These are phyloP conservation scores for Solanum hybrid DNA, from an alignment of 305 asterid genomes.

Conservation along the genomic window DNA sequence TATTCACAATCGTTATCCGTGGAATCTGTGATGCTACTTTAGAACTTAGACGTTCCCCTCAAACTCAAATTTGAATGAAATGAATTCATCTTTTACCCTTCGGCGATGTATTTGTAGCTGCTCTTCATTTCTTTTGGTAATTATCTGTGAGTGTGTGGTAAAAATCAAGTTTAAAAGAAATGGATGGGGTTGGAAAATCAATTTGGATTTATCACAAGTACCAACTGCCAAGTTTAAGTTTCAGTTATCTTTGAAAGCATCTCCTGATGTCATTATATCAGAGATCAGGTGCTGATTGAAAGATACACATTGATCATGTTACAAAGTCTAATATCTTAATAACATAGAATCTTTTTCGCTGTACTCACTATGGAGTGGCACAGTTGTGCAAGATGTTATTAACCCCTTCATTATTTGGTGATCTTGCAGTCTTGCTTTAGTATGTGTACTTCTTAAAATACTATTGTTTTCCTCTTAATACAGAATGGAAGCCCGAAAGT, in stretches of 20 bases:
- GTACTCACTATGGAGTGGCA: not conserved
- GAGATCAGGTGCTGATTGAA: not conserved
- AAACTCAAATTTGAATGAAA: not conserved
- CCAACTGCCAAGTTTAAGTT: not conserved
- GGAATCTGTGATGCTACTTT: not conserved
- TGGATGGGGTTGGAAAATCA: not conserved
- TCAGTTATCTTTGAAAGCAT: not conserved
- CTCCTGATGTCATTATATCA: not conserved
- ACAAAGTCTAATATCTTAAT: not conserved
- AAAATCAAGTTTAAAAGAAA: not conserved
- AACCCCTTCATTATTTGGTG: not conserved
- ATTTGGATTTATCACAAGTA: not conserved
- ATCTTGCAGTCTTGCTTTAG: not conserved
- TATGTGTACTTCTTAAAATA: not conserved
- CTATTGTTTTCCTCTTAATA: conserved; percentile 10
- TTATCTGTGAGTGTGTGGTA: not conserved
- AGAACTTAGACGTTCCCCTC: not conserved
- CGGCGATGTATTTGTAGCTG: not conserved
- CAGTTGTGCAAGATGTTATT: not conserved
- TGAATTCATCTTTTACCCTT: not conserved
- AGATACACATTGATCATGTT: not conserved
- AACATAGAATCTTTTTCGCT: not conserved
- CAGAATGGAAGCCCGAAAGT: conserved; percentile 76
- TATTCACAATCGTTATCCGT: not conserved
- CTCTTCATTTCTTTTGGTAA: not conserved